These are phyloP conservation scores for Elsinoe fawcettii DNA, from an alignment of 2,329 filamentous ascomycete species.

Conservation along the genomic window DNA sequence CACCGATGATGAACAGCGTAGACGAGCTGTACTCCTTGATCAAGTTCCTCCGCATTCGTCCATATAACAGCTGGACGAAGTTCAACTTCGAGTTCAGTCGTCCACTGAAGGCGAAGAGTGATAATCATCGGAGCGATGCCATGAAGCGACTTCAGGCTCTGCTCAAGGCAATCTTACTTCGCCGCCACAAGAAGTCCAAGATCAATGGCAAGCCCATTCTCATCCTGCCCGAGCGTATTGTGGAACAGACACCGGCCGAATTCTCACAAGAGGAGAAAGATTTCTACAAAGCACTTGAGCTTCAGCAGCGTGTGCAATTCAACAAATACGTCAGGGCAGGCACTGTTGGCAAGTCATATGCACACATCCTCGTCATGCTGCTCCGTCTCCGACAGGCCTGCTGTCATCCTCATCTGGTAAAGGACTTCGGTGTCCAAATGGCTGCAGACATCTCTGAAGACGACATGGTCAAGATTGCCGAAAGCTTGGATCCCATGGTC, in stretches of 20 bases:
- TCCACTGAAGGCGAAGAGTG: conserved; percentile 40
- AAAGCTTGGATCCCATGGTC: conserved; percentile 51
- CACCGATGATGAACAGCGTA: conserved; percentile 82
- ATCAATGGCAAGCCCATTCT: conserved; percentile 76
- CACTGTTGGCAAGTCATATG: conserved; percentile 65
- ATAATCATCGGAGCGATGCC: conserved; percentile 34
- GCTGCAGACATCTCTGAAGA: conserved; percentile 43
- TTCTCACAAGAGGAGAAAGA: conserved; percentile 59
- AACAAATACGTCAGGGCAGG: conserved; percentile 66
- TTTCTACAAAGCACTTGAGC: conserved; percentile 61
- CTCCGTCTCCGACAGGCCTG: conserved; percentile 73
- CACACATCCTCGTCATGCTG: conserved; percentile 69
- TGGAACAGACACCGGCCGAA: conserved; percentile 53
- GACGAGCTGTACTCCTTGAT: conserved; percentile 71
- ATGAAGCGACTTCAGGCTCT: conserved; percentile 68
- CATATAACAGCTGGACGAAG: conserved; percentile 57
- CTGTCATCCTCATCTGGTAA: conserved; percentile 66
- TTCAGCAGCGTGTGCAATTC: conserved; percentile 59
- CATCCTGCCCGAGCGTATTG: conserved; percentile 56
- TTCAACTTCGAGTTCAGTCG: conserved; percentile 55
- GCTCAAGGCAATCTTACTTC: conserved; percentile 71
- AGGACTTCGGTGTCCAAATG: conserved; percentile 53
- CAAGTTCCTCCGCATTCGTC: conserved; percentile 66
- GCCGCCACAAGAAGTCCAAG: conserved; percentile 69
- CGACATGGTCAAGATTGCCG: conserved; percentile 56